Conservation (phyloP, 345 rosid species). For the Citrus glauca region DNA sequence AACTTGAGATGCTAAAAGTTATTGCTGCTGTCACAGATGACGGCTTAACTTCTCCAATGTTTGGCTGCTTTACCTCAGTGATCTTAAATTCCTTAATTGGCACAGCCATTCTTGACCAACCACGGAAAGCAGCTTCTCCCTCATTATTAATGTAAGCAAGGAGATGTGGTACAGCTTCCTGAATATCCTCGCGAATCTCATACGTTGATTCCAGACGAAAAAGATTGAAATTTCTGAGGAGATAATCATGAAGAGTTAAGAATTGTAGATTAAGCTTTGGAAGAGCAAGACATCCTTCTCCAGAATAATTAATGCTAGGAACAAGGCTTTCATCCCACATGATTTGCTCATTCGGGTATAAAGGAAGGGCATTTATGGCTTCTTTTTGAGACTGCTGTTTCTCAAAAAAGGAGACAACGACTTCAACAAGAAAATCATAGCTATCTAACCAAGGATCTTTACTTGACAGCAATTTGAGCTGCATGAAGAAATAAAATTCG, state of each 20-base stretch:
- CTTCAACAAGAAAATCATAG: slow-evolving; percentile 86
- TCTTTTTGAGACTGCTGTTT: slow-evolving; percentile 95
- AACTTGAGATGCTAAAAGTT: slow-evolving; percentile 87
- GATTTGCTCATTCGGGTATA: slow-evolving; percentile 97
- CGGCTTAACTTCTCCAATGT: slow-evolving; percentile 98
- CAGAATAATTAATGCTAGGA: slow-evolving; percentile 97
- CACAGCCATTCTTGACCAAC: slow-evolving; percentile 99
- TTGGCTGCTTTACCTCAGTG: slow-evolving; percentile 84
- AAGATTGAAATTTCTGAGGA: slow-evolving; percentile 91
- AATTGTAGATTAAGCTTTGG: slow-evolving; percentile 97
- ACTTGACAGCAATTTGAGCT: slow-evolving; percentile 86
- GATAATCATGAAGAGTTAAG: slow-evolving; percentile 95
- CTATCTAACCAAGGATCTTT: slow-evolving; percentile 88
- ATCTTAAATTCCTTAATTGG: slow-evolving; percentile 77
- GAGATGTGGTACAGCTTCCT: slow-evolving; percentile 95
- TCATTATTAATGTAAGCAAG: slow-evolving; percentile 83
- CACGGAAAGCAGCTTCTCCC: slow-evolving; percentile 93
- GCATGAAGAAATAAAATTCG: slow-evolving; percentile 18
- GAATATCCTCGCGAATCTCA: slow-evolving; percentile 99
- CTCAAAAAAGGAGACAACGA: slow-evolving; percentile 88
- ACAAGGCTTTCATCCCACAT: slow-evolving; percentile 99
- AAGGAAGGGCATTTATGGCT: slow-evolving; percentile 97
- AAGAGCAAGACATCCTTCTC: slow-evolving; percentile 99
- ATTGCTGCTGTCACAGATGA: slow-evolving; percentile 79
- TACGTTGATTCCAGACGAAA: slow-evolving; percentile 97